Base-by-base conservation (phyloP, 768 basidiomycete genomes). In the Tulasnella sp. region DNA sequence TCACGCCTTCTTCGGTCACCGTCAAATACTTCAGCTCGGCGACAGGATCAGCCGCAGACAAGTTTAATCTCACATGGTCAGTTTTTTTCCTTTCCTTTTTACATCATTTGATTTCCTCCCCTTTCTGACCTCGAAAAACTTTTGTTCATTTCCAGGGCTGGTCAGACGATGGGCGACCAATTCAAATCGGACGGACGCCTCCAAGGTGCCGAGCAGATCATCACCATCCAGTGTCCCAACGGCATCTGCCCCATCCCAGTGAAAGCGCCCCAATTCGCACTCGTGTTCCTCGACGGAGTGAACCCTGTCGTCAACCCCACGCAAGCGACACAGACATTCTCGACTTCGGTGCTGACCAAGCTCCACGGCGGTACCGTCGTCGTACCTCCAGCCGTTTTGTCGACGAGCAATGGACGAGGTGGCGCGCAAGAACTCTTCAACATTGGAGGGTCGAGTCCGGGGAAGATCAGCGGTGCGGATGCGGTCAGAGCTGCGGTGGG, bases 321-420 rank as follows among this genome's bases (percentile, higher is more conserved):
- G 12, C 57, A 59, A 17, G 63, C 64, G 2, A 66, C 79, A 8
- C 84, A 80, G 11, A 81, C 81, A 0, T 78, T 75, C 15, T 68
- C 72, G n/a, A 84, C 83, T 1, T 62, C 66, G 5, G 78, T 78
- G 64, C 70, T 69, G n/a, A 67, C 66, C 22, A 80, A 80, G 43
- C 9, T 46, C 22, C 38, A 21, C 12, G 25, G 12, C 22, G 70
- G 70, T 61, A 81, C 81, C 1, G 76, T 74, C 1, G 81, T 78
- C 0, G 70, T 85, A n/a, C 75, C 81, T 65, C 73, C 76, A 0
- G 63, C 70, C 3, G 75, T 76, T 1, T 69, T 89, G n/a, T 76
- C 78, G 50, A 83, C 80, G 10, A 80, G 79, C 46, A 90, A 89
- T 65, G 87, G 78, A 0, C 72, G 76, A 54, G 69, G 68, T 45